Evolutionary conservation across 257 asterid genomes (phyloP), one percentile per base, ranked within the genome.

Genomic region (Solanum arcanum): DNA sequence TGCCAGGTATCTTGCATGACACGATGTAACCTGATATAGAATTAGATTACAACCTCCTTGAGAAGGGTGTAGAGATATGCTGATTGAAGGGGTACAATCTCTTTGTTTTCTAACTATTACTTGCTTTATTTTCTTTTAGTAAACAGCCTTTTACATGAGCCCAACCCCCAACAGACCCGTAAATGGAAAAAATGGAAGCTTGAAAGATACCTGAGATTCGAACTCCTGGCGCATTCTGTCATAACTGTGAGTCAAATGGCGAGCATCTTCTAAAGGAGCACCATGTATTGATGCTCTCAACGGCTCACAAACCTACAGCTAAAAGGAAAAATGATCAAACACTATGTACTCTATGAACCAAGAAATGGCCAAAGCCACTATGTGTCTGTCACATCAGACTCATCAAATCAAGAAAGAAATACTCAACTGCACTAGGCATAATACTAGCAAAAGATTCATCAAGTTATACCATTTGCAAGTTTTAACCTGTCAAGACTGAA

Each of bases 201-300:
- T 42, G 84, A 70, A 52, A 14, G 84, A 37, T 88, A 97, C 99
- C 99, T 97, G 98, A 49, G 91, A 74, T 91, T 97, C 98, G 85
- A 95, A 93, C 86, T 97, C 99, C 66, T 95, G 98, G 64, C 97
- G 96, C 90, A 92, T 92, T 89, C 93, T 94, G 88, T 95, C 97
- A 83, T 95, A 97, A 44, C 93, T 92, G 86, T 91, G 98, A 87
- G 97, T 93, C 89, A 97, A 91, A 91, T 94, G 99, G 66, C 98
- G 99, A 73, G 98, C 99, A 91, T 97, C 99, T 90, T 94, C 99
- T 77, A 97, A 89, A 74, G 99, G 99, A 89, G 98, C 98, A 83
- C 99, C 96, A 46, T 90, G 90, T 23, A 93, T 91, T 72, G 92
- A 76, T 56, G 92, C 94, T 83, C 95, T 95, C 44, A 97, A 96